Evolutionary conservation across 2,329 filamentous ascomycete species (phyloP), one percentile per base, ranked within the genome.

Genomic region (Huntiella savannae): DNA sequence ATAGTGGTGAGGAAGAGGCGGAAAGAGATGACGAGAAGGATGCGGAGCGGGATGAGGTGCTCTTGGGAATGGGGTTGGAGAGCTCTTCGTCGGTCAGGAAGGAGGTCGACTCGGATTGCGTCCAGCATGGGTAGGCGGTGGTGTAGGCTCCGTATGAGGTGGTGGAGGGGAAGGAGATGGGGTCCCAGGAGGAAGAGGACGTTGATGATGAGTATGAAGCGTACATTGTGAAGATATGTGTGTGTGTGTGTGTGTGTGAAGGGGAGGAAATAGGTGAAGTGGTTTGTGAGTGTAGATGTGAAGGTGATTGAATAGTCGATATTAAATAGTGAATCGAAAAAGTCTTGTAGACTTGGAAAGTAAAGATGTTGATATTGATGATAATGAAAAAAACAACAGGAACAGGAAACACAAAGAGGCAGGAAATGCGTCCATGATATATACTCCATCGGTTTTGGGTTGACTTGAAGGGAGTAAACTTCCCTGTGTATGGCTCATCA

Each of bases 61-160:
- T 11, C 7, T 35, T 15, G 40, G 16, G 35, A 13, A 35, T 11
- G 35, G 40, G 33, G 15, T 48, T 45, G 40, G 43, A 48, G 15
- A 50, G 49, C 53, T 55, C 50, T 53, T 52, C 52, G 46, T 47
- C 33, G 51, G 51, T 52, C 48, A 50, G 51, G 52, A 54, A 54
- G 55, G 52, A 53, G 54, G 52, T 54, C 17, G 69, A 71, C 12
- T 65, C 62, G 37, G 71, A 64, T 49, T 70, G 66, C 19, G 71
- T 71, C 72, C 72, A 76, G 17, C 69, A 73, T 22, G 72, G 72
- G 53, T 68, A 75, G 19, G 71, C 72, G 60, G 59, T 59, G 53
- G 67, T 65, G 52, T 62, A 59, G 37, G 58, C 57, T 51, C 58
- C 58, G 52, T 64, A 61, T 53, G 60, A 61, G 55, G 59, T 61